These are phyloP conservation scores for Sporothrix humicola DNA, from an alignment of 2,329 filamentous ascomycete genomes.

Conservation along the genomic window DNA sequence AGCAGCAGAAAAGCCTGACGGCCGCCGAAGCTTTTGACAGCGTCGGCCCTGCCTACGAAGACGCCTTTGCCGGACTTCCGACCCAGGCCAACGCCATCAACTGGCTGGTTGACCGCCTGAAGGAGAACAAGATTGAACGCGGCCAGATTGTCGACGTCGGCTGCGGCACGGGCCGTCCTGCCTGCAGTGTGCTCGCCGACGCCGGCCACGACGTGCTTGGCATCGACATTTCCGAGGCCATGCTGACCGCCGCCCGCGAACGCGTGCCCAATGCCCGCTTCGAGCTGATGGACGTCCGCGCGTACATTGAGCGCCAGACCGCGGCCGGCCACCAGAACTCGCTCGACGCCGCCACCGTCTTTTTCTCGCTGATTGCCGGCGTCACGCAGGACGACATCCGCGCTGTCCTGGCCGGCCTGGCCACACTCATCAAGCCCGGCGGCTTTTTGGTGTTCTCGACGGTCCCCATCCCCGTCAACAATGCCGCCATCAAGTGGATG, in stretches of 20 bases:
- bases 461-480: conserved; percentile 40
- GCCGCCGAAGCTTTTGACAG: conserved; percentile 41
- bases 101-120: conserved; percentile 41
- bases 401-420: conserved; percentile 39
- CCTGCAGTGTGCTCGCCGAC: conserved; percentile 40
- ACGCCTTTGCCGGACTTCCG: conserved; percentile 40
- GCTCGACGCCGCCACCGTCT: conserved; percentile 41
- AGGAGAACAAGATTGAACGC: conserved; percentile 23
- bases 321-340: background rate
- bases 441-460: conserved; percentile 51
- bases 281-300: conserved; percentile 40
- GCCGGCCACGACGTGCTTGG: conserved; percentile 43
- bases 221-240: conserved; percentile 42
- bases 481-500: conserved; percentile 41
- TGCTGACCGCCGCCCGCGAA: conserved; percentile 40
- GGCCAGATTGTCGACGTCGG: conserved; percentile 41
- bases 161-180: conserved; percentile 43
- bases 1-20: conserved; percentile 31
- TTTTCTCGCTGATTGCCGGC: conserved; percentile 42
- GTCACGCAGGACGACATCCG: conserved; percentile 42
- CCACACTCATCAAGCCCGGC: conserved; percentile 44
- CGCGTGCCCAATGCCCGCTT: conserved; percentile 41
- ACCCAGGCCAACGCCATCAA: conserved; percentile 39
- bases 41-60: conserved; percentile 42
- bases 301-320: conserved; percentile 34